These are phyloP conservation scores for Eutrema salsugineum DNA, from an alignment of 441 rosid genomes.

Conservation along the genomic window DNA sequence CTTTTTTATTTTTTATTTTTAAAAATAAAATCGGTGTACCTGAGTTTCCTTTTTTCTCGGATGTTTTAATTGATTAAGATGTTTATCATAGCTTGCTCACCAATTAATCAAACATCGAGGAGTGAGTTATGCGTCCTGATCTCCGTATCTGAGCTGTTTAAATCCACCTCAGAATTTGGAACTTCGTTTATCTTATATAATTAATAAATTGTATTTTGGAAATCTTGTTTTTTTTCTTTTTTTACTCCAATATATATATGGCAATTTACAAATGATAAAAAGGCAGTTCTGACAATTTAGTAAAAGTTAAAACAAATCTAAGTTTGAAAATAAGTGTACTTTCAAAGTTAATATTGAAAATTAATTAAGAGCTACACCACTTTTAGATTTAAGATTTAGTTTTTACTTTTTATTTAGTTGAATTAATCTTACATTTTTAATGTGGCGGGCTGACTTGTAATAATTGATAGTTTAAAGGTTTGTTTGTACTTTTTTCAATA, in stretches of 20 bases:
- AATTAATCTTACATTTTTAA: background rate
- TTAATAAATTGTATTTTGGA: background rate
- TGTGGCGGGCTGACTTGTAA: background rate
- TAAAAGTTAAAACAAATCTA: background rate
- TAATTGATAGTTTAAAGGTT: background rate
- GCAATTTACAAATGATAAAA: no score
- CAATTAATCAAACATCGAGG: slow-evolving; percentile 2
- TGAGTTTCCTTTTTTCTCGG: slow-evolving; percentile 16
- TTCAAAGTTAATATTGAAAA: no score
- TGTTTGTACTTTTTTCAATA: background rate
- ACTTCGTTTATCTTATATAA: background rate
- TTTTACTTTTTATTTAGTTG: no score
- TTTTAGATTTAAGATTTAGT: no score
- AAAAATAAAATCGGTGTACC: background rate
- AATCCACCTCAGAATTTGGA: background rate
- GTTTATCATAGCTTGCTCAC: slow-evolving; percentile 3
- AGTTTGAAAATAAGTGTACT: background rate
- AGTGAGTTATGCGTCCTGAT: background rate
- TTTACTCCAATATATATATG: background rate
- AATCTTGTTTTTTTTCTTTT: background rate
- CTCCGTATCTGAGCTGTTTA: slow-evolving; percentile 15
- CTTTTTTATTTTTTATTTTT: background rate
- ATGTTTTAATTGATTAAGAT: background rate
- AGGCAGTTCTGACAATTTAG: background rate
- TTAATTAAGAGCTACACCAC: no score